phyloP scores from a whole-genome alignment of 2,329 filamentous ascomycete genomes.

The Fusarium proliferatum region DNA sequence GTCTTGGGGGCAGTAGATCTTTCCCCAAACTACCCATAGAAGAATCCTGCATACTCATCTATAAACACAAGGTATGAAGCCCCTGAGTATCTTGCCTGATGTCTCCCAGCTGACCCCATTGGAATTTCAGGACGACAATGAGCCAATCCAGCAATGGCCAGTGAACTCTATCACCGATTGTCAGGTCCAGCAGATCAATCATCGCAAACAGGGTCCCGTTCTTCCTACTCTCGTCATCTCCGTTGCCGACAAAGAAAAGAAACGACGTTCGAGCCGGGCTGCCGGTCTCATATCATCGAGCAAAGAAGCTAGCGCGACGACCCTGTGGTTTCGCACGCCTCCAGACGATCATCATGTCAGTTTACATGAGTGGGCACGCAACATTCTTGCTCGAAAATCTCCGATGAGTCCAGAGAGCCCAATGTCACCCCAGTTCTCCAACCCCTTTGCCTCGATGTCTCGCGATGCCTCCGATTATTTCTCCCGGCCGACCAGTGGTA shows the following conservation, averaged over 20 bases:
- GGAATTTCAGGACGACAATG: conserved; percentile 59
- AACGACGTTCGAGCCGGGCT: conserved; percentile 72
- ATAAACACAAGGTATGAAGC: conserved; percentile 64
- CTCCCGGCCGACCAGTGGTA: conserved; percentile 58
- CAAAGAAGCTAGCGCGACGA: conserved; percentile 61
- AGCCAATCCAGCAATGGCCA: conserved; percentile 65
- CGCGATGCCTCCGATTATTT: conserved; percentile 57
- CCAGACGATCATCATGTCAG: conserved; percentile 62
- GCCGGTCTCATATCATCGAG: conserved; percentile 63
- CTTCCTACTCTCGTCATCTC: conserved; percentile 69
- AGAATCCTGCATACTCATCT: conserved; percentile 63
- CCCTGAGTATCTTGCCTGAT: not conserved
- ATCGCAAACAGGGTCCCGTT: conserved; percentile 70
- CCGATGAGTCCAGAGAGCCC: conserved; percentile 64
- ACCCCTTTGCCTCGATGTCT: conserved; percentile 60
- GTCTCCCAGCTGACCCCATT: conserved; percentile 8
- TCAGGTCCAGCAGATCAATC: conserved; percentile 67
- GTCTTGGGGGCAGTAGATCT: conserved; percentile 51
- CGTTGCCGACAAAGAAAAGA: conserved; percentile 70
- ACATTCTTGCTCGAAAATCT: conserved; percentile 59
- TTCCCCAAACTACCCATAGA: conserved; percentile 52
- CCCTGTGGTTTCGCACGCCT: conserved; percentile 67
- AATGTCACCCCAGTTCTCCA: conserved; percentile 64
- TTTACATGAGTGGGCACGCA: conserved; percentile 70
- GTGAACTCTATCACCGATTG: conserved; percentile 65